Evolutionary conservation across 306 rosid genomes (phyloP).

Genomic region (Cyclanthera cordifolia): DNA sequence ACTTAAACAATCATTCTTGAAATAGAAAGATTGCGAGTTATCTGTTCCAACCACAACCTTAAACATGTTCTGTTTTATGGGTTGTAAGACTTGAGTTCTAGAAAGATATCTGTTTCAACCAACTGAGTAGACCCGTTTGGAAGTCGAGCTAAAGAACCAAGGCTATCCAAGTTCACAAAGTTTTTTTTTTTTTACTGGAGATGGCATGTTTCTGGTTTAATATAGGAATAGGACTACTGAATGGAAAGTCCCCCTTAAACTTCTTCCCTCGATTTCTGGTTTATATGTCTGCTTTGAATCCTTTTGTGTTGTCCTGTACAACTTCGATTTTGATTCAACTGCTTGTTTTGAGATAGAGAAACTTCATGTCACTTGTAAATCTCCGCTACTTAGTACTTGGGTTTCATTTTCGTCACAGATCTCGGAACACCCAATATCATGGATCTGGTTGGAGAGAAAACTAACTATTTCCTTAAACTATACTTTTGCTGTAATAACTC

Average conservation of each 20-base stretch:
- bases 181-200: not conserved
- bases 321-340: not conserved
- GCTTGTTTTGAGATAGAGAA: not conserved
- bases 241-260: not conserved
- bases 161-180: not conserved
- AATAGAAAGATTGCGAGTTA: not conserved
- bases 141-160: not conserved
- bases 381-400: not conserved
- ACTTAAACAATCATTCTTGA: not conserved
- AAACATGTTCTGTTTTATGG: too few relatives aligned
- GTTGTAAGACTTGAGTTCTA: too few relatives aligned
- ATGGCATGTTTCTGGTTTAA: not conserved
- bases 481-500: not conserved
- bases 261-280: not conserved
- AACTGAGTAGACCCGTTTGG: not conserved
- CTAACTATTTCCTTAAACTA: not conserved
- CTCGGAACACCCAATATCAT: not conserved
- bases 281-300: not conserved
- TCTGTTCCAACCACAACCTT: too few relatives aligned
- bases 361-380: not conserved
- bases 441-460: not conserved
- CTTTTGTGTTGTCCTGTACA: not conserved
- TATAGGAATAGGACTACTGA: not conserved
- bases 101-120: not conserved
- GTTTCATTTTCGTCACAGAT: not conserved